Conservation (phyloP, 306 rosid species). For the Acacia acuminata region DNA sequence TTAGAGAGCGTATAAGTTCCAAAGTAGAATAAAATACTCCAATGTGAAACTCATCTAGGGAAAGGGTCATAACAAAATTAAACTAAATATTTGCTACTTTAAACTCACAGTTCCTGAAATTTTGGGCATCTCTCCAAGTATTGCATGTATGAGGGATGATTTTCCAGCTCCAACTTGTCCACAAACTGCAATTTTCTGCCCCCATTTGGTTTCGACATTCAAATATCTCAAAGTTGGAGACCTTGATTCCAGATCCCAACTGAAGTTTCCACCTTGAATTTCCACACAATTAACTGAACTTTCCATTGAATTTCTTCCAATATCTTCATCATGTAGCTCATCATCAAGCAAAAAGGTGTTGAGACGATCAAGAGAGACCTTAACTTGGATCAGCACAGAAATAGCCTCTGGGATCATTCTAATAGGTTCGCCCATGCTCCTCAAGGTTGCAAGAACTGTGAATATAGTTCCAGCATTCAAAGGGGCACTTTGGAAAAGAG, state of each 20-base stretch:
- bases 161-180: slow-evolving; percentile 89
- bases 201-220: slow-evolving; percentile 48
- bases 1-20: not conserved
- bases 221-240: slow-evolving; percentile 51
- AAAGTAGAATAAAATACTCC: not conserved
- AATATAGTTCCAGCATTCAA: slow-evolving; percentile 78
- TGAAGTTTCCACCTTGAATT: slow-evolving; percentile 55
- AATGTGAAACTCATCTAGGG: not conserved
- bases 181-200: slow-evolving; percentile 73
- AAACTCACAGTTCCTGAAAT: slow-evolving; percentile 71
- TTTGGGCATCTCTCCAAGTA: slow-evolving; percentile 76
- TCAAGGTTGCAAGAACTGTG: slow-evolving; percentile 66
- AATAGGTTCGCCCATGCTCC: slow-evolving; percentile 69
- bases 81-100: not conserved
- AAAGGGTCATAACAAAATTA: not conserved
- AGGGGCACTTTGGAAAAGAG: slow-evolving; percentile 54
- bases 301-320: slow-evolving; percentile 18
- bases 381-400: slow-evolving; percentile 67
- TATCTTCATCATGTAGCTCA: slow-evolving; percentile 43
- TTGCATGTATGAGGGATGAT: slow-evolving; percentile 69
- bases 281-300: slow-evolving; percentile 40
- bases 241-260: slow-evolving; percentile 59
- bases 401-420: slow-evolving; percentile 79
- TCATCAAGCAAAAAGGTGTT: slow-evolving; percentile 63
- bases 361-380: slow-evolving; percentile 73